Evolutionary conservation across 306 rosid species (phyloP).

Genomic region (Canavalia ensiformis): DNA sequence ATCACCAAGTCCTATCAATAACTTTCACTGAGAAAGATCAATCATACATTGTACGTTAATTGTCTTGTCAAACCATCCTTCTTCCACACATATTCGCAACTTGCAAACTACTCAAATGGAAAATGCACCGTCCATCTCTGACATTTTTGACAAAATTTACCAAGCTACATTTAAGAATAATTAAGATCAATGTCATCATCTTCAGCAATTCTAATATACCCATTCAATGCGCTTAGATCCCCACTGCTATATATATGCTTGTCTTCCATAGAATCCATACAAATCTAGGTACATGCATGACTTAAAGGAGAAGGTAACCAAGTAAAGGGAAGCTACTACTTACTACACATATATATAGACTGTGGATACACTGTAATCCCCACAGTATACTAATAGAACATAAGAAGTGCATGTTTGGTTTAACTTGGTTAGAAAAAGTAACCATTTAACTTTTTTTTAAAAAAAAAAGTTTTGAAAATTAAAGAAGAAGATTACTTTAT

Average conservation of each 20-base stretch:
- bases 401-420: conserved; percentile 19
- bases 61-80: conserved; percentile 45
- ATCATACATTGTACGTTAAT: conserved; percentile 3
- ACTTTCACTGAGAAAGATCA: conserved; percentile 39
- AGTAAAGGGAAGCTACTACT: conserved; percentile 6
- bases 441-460: not conserved
- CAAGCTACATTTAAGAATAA: conserved; percentile 8
- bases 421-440: not conserved
- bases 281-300: conserved; percentile 21
- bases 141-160: conserved; percentile 31
- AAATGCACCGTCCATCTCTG: conserved; percentile 32
- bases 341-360: not conserved
- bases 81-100: conserved; percentile 19
- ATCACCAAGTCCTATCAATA: conserved; percentile 45
- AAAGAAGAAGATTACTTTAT: not conserved
- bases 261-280: conserved; percentile 33
- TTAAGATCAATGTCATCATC: conserved; percentile 33
- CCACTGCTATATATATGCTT: not conserved
- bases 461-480: not conserved
- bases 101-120: conserved; percentile 35
- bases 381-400: conserved; percentile 16
- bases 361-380: conserved; percentile 14
- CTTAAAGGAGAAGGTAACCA: not conserved
- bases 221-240: conserved; percentile 34
- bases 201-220: conserved; percentile 32